phyloP scores from a whole-genome alignment of 2,329 filamentous ascomycete species.

The Colletotrichum cordylinicola region DNA sequence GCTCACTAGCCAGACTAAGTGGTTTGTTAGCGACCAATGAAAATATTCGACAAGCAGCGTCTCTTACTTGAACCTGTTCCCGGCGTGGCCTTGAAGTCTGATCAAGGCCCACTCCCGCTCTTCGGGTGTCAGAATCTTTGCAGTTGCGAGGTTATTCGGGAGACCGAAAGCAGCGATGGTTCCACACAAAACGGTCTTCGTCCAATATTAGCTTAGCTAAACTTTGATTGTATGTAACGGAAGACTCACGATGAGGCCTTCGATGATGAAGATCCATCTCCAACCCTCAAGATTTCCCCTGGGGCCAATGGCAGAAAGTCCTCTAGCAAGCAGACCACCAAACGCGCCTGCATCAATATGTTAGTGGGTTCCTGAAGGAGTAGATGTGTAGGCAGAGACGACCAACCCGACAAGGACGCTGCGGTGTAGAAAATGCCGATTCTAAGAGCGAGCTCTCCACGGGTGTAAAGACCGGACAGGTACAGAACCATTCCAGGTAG shows the following conservation, averaged over 20 bases:
- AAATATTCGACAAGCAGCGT: background rate
- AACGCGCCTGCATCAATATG: slow-evolving; percentile 51
- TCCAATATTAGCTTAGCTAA: slow-evolving; percentile 5
- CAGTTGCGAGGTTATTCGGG: slow-evolving; percentile 60
- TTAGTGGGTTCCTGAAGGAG: background rate
- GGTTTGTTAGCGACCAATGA: background rate
- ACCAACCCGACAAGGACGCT: slow-evolving; percentile 60
- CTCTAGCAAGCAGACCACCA: slow-evolving; percentile 66
- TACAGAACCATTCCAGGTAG: slow-evolving; percentile 74
- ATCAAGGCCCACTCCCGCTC: slow-evolving; percentile 56
- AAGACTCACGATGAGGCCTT: slow-evolving; percentile 55
- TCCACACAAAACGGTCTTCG: slow-evolving; percentile 60
- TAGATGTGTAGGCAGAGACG: background rate
- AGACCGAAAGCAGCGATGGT: slow-evolving; percentile 57
- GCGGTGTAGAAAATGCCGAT: slow-evolving; percentile 74
- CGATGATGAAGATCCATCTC: slow-evolving; percentile 69
- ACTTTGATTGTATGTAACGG: background rate
- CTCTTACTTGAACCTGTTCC: slow-evolving; percentile 35
- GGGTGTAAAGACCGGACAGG: slow-evolving; percentile 66
- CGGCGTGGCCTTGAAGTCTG: slow-evolving; percentile 45
- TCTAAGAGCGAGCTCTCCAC: slow-evolving; percentile 64
- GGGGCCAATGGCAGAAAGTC: slow-evolving; percentile 63
- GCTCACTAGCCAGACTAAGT: slow-evolving; percentile 28
- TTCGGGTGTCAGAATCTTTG: slow-evolving; percentile 56
- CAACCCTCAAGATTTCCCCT: slow-evolving; percentile 59